These are phyloP conservation scores for Tolypocladium pustulatum DNA, from an alignment of 2,329 filamentous ascomycete species.

Conservation along the genomic window DNA sequence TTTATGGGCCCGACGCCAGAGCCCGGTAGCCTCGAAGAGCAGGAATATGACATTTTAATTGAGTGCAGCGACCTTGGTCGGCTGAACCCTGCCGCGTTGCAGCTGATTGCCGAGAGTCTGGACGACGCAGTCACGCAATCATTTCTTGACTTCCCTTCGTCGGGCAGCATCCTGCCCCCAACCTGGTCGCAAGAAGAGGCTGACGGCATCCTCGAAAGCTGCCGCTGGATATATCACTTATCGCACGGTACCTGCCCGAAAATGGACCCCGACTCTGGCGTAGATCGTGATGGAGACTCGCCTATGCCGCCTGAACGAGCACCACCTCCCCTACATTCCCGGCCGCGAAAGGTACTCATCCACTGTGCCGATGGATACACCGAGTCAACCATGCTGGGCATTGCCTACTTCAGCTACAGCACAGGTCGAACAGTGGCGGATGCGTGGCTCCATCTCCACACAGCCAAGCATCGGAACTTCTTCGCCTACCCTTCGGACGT, in stretches of 20 bases:
- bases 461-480: slow-evolving; percentile 75
- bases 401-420: slow-evolving; percentile 90
- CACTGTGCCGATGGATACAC: slow-evolving; percentile 96
- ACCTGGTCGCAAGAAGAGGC: slow-evolving; percentile 75
- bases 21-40: slow-evolving; percentile 43
- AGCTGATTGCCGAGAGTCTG: slow-evolving; percentile 48
- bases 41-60: slow-evolving; percentile 72
- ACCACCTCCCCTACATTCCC: slow-evolving; percentile 8
- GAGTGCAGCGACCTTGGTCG: slow-evolving; percentile 81
- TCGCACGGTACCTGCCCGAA: slow-evolving; percentile 50
- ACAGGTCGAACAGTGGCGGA: slow-evolving; percentile 71
- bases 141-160: slow-evolving; percentile 72
- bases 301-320: slow-evolving; percentile 12
- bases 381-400: slow-evolving; percentile 76
- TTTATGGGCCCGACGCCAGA: slow-evolving; percentile 85
- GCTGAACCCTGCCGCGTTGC: slow-evolving; percentile 58
- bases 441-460: slow-evolving; percentile 81
- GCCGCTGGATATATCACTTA: slow-evolving; percentile 81
- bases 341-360: slow-evolving; percentile 64
- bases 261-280: slow-evolving; percentile 19
- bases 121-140: slow-evolving; percentile 26
- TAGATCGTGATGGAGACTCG: slow-evolving; percentile 20
- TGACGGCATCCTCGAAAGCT: slow-evolving; percentile 75
- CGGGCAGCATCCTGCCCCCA: slow-evolving; percentile 81
- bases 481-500: slow-evolving; percentile 94